Percentiles rank a stretch among this genome's conserved stretches.
These are phyloP conservation scores for Eleusine coracana DNA, from an alignment of 176 grass and related monocot genomes.

Conservation along the genomic window DNA sequence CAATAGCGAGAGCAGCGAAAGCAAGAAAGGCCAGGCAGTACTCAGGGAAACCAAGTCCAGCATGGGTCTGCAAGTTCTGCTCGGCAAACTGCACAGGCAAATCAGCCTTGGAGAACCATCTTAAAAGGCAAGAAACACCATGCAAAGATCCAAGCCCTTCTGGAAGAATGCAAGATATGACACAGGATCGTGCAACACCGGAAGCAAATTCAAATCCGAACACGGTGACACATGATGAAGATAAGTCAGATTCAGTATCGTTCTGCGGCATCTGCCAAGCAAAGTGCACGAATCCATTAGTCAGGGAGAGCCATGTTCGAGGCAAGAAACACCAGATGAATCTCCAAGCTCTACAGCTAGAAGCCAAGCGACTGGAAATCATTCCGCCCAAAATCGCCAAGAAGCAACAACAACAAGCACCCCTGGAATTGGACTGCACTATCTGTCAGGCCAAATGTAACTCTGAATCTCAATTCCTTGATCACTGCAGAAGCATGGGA, in stretches of 20 bases:
- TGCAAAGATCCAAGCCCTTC: conserved; percentile 19
- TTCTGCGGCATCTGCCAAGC: conserved; percentile 24
- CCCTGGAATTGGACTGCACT: neutral
- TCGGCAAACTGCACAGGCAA: conserved; percentile 21
- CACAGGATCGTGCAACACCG: neutral
- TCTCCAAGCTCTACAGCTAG: neutral
- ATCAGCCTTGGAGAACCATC: neutral
- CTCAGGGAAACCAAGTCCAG: neutral
- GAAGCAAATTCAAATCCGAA: neutral
- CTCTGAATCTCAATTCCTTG: conserved; percentile 20
- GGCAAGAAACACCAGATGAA: conserved; percentile 36
- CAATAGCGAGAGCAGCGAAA: neutral
- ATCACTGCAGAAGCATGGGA: conserved; percentile 29
- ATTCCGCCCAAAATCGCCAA: neutral
- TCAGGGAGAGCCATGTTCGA: neutral
- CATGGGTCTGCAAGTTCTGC: conserved; percentile 31
- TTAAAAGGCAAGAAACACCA: conserved; percentile 35
- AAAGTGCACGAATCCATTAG: neutral
- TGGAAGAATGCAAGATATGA: conserved; percentile 34
- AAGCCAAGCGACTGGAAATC: neutral
- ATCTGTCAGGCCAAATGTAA: conserved; percentile 35
- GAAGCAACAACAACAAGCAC: neutral
- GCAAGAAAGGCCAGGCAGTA: neutral
- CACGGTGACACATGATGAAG: neutral
- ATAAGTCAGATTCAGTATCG: neutral